Conservation (phyloP, 768 basidiomycete species). For the Gyrodon lividus region DNA sequence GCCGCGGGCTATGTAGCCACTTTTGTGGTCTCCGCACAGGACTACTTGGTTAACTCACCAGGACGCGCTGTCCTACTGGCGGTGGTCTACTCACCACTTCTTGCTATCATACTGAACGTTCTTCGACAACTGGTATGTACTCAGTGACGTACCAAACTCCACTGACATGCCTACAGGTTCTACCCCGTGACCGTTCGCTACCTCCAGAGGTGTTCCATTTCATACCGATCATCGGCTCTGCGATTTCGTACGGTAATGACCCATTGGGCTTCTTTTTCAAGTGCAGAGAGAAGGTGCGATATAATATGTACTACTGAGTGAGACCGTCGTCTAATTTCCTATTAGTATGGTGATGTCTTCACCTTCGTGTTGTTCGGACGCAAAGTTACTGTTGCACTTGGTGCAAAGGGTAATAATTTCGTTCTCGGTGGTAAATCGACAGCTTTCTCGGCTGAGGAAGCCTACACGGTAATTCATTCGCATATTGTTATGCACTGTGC, state of each 20-base stretch:
- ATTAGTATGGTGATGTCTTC: slow-evolving; percentile 94
- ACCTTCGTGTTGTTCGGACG: slow-evolving; percentile 91
- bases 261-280: slow-evolving; percentile 85
- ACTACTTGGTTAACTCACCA: slow-evolving; percentile 23
- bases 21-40: slow-evolving; percentile 13
- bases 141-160: background rate
- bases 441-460: slow-evolving; percentile 93
- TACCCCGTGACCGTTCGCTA: slow-evolving; percentile 65
- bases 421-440: slow-evolving; percentile 91
- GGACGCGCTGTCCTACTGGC: slow-evolving; percentile 35
- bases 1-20: slow-evolving; percentile 25
- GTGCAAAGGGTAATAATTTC: slow-evolving; percentile 91
- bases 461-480: slow-evolving; percentile 71
- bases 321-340: background rate
- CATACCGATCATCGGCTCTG: slow-evolving; percentile 88
- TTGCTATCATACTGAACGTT: slow-evolving; percentile 71
- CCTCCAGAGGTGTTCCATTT: slow-evolving; percentile 95
- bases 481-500: background rate
- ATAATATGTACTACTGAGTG: background rate
- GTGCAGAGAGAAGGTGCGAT: slow-evolving; percentile 72
- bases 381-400: slow-evolving; percentile 86
- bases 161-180: slow-evolving; percentile 42
- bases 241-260: slow-evolving; percentile 86
- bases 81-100: slow-evolving; percentile 64
- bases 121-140: slow-evolving; percentile 71